phyloP scores from a whole-genome alignment of 1,284 basidiomycete genomes.

The Trametes hirsuta region DNA sequence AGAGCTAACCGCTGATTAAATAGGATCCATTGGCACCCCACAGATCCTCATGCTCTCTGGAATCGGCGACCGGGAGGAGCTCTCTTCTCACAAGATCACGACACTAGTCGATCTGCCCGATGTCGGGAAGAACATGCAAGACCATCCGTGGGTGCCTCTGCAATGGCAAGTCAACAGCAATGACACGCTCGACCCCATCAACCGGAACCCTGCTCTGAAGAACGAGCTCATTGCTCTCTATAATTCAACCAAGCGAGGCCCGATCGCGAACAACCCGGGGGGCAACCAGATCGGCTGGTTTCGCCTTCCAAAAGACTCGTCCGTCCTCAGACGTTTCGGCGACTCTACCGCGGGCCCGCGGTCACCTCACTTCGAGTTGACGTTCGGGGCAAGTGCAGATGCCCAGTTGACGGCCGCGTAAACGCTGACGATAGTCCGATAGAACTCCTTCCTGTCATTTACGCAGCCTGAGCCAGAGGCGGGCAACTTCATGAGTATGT shows the following conservation, averaged over 20 bases:
- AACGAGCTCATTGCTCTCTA: constrained; percentile 21
- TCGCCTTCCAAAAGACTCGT: constrained; percentile 3
- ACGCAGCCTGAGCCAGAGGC: neutral
- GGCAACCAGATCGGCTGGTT: constrained; percentile 18
- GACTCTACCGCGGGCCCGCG: neutral
- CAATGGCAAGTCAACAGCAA: constrained; percentile 19
- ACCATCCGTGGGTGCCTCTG: constrained; percentile 36
- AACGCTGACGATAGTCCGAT: neutral
- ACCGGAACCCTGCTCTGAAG: constrained; percentile 14
- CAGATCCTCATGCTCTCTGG: constrained; percentile 36
- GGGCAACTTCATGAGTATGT: neutral
- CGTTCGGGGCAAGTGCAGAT: neutral
- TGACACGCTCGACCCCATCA: constrained; percentile 18
- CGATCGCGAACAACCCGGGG: constrained; percentile 8
- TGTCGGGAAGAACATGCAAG: constrained; percentile 42
- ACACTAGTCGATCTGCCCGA: constrained; percentile 38
- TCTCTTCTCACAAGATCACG: constrained; percentile 30
- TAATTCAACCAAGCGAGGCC: constrained; percentile 10
- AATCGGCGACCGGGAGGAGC: constrained; percentile 22
- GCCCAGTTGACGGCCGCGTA: neutral
- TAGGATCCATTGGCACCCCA: constrained; percentile 32
- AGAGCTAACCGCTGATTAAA: too few relatives aligned
- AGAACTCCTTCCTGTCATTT: neutral
- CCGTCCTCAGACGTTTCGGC: neutral
- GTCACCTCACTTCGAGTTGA: neutral